Percentiles rank a stretch among this genome's conserved stretches.
Evolutionary conservation across 2,329 filamentous ascomycete genomes (phyloP).

Genomic region (Acrodontium crateriforme): DNA sequence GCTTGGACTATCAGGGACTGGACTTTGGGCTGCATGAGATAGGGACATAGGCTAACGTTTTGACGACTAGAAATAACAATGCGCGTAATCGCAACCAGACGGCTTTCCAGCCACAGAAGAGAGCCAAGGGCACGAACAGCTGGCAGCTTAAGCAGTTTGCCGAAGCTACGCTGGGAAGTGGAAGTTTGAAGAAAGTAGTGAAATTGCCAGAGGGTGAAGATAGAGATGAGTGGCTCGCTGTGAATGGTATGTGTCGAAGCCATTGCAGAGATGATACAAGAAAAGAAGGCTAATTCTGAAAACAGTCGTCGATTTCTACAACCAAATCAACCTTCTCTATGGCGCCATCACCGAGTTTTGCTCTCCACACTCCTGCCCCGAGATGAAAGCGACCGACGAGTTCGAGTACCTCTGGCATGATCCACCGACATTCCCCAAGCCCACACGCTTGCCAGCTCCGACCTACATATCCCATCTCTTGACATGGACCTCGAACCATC

Average conservation of each 20-base stretch:
- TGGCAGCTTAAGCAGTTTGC: slow-evolving; percentile 97
- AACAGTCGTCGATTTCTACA: slow-evolving; percentile 94
- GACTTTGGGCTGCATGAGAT: slow-evolving; percentile 12
- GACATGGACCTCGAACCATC: slow-evolving; percentile 87
- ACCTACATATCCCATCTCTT: slow-evolving; percentile 97
- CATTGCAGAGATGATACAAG: too few relatives aligned
- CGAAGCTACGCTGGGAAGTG: slow-evolving; percentile 88
- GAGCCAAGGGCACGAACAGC: slow-evolving; percentile 73
- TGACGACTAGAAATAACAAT: slow-evolving; percentile 26
- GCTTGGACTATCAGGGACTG: slow-evolving; percentile 8
- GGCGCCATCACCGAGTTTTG: slow-evolving; percentile 99
- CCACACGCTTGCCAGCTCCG: slow-evolving; percentile 94
- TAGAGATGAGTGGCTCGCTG: slow-evolving; percentile 93
- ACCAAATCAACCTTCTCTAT: slow-evolving; percentile 98
- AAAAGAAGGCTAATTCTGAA: neutral
- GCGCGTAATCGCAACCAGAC: slow-evolving; percentile 57
- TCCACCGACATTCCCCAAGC: slow-evolving; percentile 80
- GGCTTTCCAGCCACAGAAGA: slow-evolving; percentile 77
- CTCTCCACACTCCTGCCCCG: slow-evolving; percentile 88
- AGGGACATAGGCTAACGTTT: slow-evolving; percentile 22
- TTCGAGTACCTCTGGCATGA: slow-evolving; percentile 99
- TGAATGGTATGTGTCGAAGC: slow-evolving; percentile 74
- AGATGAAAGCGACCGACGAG: slow-evolving; percentile 99
- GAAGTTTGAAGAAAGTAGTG: slow-evolving; percentile 88
- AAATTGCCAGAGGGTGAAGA: slow-evolving; percentile 96